Base-by-base conservation (phyloP, 1,139 yeast species). In the Dujonia santamariae region DNA sequence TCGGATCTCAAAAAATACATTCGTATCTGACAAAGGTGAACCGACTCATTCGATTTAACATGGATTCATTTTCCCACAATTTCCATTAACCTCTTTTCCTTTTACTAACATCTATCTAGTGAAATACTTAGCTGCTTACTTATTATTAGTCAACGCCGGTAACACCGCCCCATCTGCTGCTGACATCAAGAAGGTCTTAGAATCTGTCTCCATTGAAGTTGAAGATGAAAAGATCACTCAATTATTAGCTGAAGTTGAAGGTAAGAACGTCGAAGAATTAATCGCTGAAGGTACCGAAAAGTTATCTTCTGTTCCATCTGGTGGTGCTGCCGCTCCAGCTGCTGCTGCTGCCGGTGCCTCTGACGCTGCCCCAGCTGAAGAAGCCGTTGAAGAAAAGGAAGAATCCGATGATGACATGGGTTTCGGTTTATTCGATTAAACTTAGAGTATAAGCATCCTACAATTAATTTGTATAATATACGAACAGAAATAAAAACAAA, bases 281-380 rank as follows among this genome's bases (percentile, higher is more conserved):
- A 83, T 92, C 56, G 92, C 97, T 61, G 95, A 81, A 73, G 98
- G 98, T 78, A 74, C 85, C 69, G 73, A 80, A 71, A 92, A 92
- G 80, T 85, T 92, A 65, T 90, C 97, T 54, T 78, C 97, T 50
- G 96, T 90, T 53, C 97, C 98, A 73, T 63, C 96, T 65, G 98
- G 96, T 71, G 97, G 92, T 75, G 90, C 96, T 62, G 90, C 90
- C 63, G 78, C 86, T 55, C 75, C 85, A 59, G 75, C 77, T 56
- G 75, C 75, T 61, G 80, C 73, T 56, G 79, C 77, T 61, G 81
- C 82, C 57, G 79, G 82, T 55, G 76, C 79, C 51, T 75, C 72
- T 56, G 80, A 67, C 56, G 86, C 70, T 56, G 83, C 75, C 48
- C 87, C 74, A 48, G 82, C 63, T 45, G 85, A 68, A 42, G 95